Evolutionary conservation across 2,329 filamentous ascomycete species (phyloP), one percentile per base, ranked within the genome.

Genomic region (Fusarium haematococcum): DNA sequence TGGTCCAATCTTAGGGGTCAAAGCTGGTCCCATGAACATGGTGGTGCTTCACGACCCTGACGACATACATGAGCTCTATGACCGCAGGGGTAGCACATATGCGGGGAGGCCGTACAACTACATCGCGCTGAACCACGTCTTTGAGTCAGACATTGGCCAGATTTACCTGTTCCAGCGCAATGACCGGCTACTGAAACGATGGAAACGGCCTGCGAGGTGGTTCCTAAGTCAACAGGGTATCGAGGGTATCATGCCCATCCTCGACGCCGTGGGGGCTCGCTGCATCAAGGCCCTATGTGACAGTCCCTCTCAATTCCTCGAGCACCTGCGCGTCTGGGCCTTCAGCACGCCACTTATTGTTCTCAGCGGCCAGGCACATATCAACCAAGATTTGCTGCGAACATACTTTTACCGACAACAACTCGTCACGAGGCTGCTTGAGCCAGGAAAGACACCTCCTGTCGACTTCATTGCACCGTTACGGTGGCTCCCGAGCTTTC

Each of bases 21-120:
- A 81, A 50, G 66, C 79, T 20, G 83, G 81, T 0, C 70, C 75
- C 0, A 70, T 74, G 11, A 81, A 81, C 33, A 67, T 83, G 14
- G 81, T 85, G 9, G 71, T 84, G 8, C 75, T 84, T 3, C 79
- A 81, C 20, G 80, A 77, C 27, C 78, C 78, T 1, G 72, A 79
- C 16, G 77, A 80, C 11, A 81, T 81, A 8, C 78, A 79, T 50
- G 82, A 84, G 35, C 75, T 86, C 13, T 79, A 83, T 23, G 84
- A 84, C 30, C 82, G 81, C 65, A 80, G 81, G 50, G 80, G 82
- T 1, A 72, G 62, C 41, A 80, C 82, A 35, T 85, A 85, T 69
- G 83, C 83, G n/a, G 82, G 83, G 2, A 75, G 84, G 4, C 80
- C 83, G 3, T 70, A 77, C 64, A 76, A 78, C 57, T 75, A 80